Evolutionary conservation across 257 asterid species (phyloP), one percentile per base, ranked within the genome.

Genomic region (Paraleonurus japonicus): DNA sequence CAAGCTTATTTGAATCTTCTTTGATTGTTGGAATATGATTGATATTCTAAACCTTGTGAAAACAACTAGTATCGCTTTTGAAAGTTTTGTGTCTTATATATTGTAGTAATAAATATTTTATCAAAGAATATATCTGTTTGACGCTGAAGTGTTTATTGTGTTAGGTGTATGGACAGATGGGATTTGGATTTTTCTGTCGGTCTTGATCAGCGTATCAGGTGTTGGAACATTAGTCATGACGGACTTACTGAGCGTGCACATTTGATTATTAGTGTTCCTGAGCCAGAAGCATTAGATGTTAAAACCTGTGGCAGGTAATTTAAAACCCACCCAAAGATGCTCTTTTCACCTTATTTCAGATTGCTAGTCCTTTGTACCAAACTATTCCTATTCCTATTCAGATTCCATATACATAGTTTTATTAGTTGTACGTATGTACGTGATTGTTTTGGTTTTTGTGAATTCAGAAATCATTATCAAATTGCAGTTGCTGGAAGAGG

Each of bases 401-500:
- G 16, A n/a, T 47, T 47, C 54, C 54, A 47, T 47, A 6, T 47
- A 43, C 7, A 8, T 43, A 15, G 2, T 51, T 51, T 19, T 4
- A 17, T 20, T 53, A 22, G 8, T 20, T 53, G 27, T 17, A 22
- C 23, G 74, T 54, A 62, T 53, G 27, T 17, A 22, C 23, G 74
- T 54, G 65, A 51, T 69, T 33, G 11, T 75, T 39, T 13, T 23
- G n/a, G n/a, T 43, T 59, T 37, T 8, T 65, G 48, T 59, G 7
- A 51, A 67, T 80, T 51, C 91, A 91, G 97, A 86, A 70, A 83
- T 80, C 79, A 65, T 78, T 94, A 89, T 85, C 89, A 83, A 89
- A 89, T 94, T 70, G 88, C 86, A 65, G 96, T 94, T 9, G 96
- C 95, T 67, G 99, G 99, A 74, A 87, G 99, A 81, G 99, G 99